Base-by-base conservation (phyloP, 495 filamentous ascomycete species). In the Annulohypoxylon bovei region DNA sequence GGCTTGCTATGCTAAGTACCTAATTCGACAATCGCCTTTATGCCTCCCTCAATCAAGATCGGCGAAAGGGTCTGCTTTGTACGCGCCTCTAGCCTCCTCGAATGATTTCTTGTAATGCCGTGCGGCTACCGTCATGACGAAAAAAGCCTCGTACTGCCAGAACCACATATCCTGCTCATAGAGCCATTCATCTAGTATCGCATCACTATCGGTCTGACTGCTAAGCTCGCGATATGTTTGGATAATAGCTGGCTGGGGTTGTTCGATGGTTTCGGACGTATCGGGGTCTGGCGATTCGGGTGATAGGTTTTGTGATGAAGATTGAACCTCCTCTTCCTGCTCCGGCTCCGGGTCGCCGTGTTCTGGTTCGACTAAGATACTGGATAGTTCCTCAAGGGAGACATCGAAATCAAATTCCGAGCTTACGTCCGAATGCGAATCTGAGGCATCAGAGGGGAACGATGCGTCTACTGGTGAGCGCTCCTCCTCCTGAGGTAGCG, bases 131-230 rank as follows among this genome's bases (percentile, higher is more conserved):
- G 20, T 33, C 1, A 55, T 28, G 22, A 37, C 28, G 65, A 32
- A 73, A 1, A 73, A 6, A 4, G 50, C 11, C 28, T 73, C 70
- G 28, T 47, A 69, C 25, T 73, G 61, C 65, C 65, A 73, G 49
- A 25, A 73, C 46, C 33, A 58, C 60, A 69, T 73, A 0, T 37
- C 23, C 1, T 54, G 12, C 0, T 57, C 52, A 0, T 52, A 32
- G 0, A 69, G 11, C 65, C 62, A 68, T 0, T 14, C 27, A 5
- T 60, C 49, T 8, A 66, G 47, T 1, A 65, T 16, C 4, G 44
- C 50, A 25, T 57, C 40, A 0, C 39, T 40, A 25, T 53, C 47
- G 20, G 30, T 25, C 11, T 22, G 16, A 25, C 18, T 4, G 18
- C 18, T 14, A 16, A 25, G 22, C 6, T 20, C n/a, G 6, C 2